Evolutionary conservation across 768 basidiomycete genomes (phyloP), one percentile per base, ranked within the genome.

Genomic region (Phaeotremella skinneri): DNA sequence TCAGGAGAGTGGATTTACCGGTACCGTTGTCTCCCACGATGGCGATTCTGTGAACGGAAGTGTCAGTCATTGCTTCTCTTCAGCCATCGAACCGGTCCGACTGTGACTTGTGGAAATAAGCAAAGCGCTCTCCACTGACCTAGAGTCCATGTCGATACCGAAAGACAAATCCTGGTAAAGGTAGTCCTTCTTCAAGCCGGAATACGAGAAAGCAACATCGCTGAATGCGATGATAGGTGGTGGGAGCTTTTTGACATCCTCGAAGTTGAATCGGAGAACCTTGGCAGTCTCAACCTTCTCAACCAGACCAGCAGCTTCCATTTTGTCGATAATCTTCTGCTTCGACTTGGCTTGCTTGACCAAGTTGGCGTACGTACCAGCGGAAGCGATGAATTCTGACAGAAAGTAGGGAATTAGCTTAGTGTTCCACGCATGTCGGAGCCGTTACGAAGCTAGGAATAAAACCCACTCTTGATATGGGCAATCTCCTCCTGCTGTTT

Each of bases 271-370:
- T 51, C 85, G 82, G 31, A 99, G 81, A 16, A 84, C 84, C 67
- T 84, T 85, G 32, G 83, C 82, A 2, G 77, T 76, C 73, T 93
- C 91, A 58, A 96, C 80, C 80, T 91, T 91, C 79, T 99, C 91
- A 74, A 99, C 83, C 42, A 99, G 83, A 62, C 94, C 94, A 14
- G 93, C 94, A 26, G 94, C 94, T 82, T 99, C 96, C 94, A 99
- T 99, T 85, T 99, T 99, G 83, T 99, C 94, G 79, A 99, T 94
- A 64, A 99, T 98, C 84, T 99, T 99, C 79, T 99, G 94, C 78
- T 99, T 99, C 51, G 93, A 97, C 81, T 99, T 97, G 67, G 94
- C 94, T 79, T 99, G 94, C 73, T 87, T 90, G 70, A 99, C 94
- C 66, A 99, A 85, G 79, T 99, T 99, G 68, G 94, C 96, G 76